These are phyloP conservation scores for Colletotrichum chlorophyti DNA, from an alignment of 2,329 filamentous ascomycete species.

Conservation along the genomic window DNA sequence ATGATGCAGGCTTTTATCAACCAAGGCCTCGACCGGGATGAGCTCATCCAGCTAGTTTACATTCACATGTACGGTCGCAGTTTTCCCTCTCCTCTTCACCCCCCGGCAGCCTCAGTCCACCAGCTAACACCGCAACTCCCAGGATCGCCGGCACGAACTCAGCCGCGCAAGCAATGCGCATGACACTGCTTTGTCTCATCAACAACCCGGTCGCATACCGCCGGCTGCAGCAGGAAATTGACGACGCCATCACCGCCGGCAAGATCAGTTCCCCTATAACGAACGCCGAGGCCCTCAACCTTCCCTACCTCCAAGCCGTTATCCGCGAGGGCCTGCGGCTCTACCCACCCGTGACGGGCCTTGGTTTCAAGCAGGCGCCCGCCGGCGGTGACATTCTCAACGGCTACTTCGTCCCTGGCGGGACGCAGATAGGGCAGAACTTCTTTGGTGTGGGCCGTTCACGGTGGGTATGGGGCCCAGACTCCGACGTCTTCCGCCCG, in stretches of 20 bases:
- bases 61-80: constrained; percentile 50
- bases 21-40: constrained; percentile 41
- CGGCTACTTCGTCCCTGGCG: constrained; percentile 57
- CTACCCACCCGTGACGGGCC: constrained; percentile 58
- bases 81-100: no score
- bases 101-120: no score
- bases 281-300: constrained; percentile 54
- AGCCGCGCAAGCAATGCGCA: constrained; percentile 65
- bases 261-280: constrained; percentile 45
- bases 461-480: constrained; percentile 58
- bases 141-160: constrained; percentile 68
- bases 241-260: constrained; percentile 43
- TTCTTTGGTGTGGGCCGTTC: constrained; percentile 61
- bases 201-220: constrained; percentile 51
- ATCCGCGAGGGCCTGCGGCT: constrained; percentile 63
- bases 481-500: constrained; percentile 62
- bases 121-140: no score
- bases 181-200: constrained; percentile 59
- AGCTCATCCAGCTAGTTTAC: constrained; percentile 47
- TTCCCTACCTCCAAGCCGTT: constrained; percentile 64
- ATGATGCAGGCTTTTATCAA: constrained; percentile 49
- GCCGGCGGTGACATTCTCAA: constrained; percentile 58
- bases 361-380: constrained; percentile 62
- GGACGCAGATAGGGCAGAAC: constrained; percentile 60
- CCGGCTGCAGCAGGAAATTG: constrained; percentile 50